Base-by-base conservation (phyloP, 2,329 filamentous ascomycete genomes). In the Hypoxylon sp. region DNA sequence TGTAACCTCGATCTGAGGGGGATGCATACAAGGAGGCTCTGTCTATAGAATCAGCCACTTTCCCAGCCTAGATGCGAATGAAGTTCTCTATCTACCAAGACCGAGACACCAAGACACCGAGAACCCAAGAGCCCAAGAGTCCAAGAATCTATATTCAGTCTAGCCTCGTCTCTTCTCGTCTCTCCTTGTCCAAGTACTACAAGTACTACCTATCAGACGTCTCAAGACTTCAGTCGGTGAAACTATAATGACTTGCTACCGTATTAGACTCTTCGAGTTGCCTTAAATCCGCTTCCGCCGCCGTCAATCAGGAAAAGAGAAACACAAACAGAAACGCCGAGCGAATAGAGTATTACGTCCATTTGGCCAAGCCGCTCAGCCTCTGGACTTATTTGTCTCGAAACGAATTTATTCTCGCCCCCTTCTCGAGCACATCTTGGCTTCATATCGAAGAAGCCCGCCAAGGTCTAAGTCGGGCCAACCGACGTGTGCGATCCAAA, bases 291-390 rank as follows among this genome's bases (percentile, higher is more conserved):
- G 41, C 48, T 46, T 56, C 43, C 41, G 26, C 43, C 41, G 26
- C 48, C 55, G 24, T 56, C 63, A 50, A 47, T 52, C 37, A 43
- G 24, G 39, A 55, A 57, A 57, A 20, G 41, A 48, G 41, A 20
- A 39, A 17, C 37, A 39, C 17, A 55, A 60, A 44, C 53, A 56
- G 53, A 59, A 52, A 66, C 59, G 32, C 54, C 58, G 52, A 62
- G 51, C 52, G 20, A 47, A 34, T 17, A 52, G 44, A 59, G 50
- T 58, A 56, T 54, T 49, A 13, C 47, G 48, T 43, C 44, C 49
- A 61, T 57, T 47, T 15, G n/a, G 59, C 60, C 54, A 64, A 68
- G 65, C 58, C 49, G 8, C 59, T 59, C 47, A 66, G 62, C 65
- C 62, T 56, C 59, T 53, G 30, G 56, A 43, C 17, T 57, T 57